phyloP scores from a whole-genome alignment of 2,329 filamentous ascomycete species.

The Lojkania enalia region DNA sequence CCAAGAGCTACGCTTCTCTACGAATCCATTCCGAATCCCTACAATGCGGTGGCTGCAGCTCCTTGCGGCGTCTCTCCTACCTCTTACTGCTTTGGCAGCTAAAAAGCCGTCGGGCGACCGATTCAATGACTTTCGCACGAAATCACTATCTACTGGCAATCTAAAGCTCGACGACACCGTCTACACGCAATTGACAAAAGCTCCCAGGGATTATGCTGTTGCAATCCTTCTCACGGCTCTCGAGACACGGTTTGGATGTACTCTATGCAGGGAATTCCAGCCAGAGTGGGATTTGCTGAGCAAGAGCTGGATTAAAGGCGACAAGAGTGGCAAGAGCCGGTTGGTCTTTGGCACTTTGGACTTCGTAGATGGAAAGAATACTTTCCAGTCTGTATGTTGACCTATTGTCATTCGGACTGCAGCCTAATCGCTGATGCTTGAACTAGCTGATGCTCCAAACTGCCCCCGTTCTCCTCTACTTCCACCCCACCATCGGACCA shows the following conservation, averaged over 20 bases:
- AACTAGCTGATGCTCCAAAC: slow-evolving; percentile 86
- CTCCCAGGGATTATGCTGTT: slow-evolving; percentile 81
- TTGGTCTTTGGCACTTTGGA: slow-evolving; percentile 84
- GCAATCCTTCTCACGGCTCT: slow-evolving; percentile 85
- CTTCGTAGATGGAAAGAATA: slow-evolving; percentile 79
- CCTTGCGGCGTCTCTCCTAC: slow-evolving; percentile 65
- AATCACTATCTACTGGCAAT: slow-evolving; percentile 66
- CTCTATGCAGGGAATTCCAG: slow-evolving; percentile 86
- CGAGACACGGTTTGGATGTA: slow-evolving; percentile 80
- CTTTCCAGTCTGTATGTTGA: slow-evolving; percentile 77
- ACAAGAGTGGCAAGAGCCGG: slow-evolving; percentile 72
- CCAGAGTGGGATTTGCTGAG: slow-evolving; percentile 89
- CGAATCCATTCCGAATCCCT: slow-evolving; percentile 25
- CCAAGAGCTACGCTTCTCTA: slow-evolving; percentile 24
- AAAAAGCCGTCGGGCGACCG: slow-evolving; percentile 66
- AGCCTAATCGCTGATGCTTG: slow-evolving; percentile 25
- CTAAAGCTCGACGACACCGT: slow-evolving; percentile 76
- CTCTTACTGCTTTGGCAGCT: slow-evolving; percentile 63
- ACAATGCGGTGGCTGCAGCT: slow-evolving; percentile 69
- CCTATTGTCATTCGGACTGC: not conserved
- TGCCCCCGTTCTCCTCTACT: slow-evolving; percentile 85
- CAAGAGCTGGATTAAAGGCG: slow-evolving; percentile 84
- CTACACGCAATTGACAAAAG: slow-evolving; percentile 74
- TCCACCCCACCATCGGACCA: slow-evolving; percentile 81
- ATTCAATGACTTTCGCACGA: slow-evolving; percentile 71